These are phyloP conservation scores for Fusarium bactridioides DNA, from an alignment of 2,329 filamentous ascomycete genomes.

Conservation along the genomic window DNA sequence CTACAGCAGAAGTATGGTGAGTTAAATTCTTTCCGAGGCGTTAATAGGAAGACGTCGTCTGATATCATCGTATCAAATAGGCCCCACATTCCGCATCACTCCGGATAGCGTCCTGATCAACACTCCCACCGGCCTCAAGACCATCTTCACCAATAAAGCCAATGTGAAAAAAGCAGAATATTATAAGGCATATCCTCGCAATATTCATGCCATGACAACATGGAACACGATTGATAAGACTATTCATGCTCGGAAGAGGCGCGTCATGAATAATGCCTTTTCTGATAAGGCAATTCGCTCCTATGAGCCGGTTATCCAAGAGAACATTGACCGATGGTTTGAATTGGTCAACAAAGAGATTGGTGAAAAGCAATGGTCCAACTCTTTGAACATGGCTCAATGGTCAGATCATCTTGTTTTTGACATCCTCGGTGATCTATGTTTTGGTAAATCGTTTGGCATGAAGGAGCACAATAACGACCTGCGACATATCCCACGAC, in stretches of 20 bases:
- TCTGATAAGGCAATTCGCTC: slow-evolving; percentile 26
- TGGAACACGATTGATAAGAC: slow-evolving; percentile 24
- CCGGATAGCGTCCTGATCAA: slow-evolving; percentile 28
- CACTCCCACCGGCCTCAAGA: slow-evolving; percentile 18
- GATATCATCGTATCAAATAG: neutral
- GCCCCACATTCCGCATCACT: slow-evolving; percentile 23
- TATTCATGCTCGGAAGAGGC: slow-evolving; percentile 19
- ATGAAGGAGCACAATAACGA: neutral
- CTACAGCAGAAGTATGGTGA: slow-evolving; percentile 31
- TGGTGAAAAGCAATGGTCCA: neutral
- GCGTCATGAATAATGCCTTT: slow-evolving; percentile 23
- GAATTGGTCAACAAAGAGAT: slow-evolving; percentile 15
- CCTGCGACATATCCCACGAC: slow-evolving; percentile 15
- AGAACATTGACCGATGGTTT: slow-evolving; percentile 23
- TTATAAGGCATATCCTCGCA: slow-evolving; percentile 29
- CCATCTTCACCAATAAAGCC: slow-evolving; percentile 32
- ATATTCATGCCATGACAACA: slow-evolving; percentile 18
- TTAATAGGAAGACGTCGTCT: neutral
- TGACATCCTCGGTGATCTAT: slow-evolving; percentile 34
- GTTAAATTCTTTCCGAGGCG: neutral
- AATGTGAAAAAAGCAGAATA: slow-evolving; percentile 31
- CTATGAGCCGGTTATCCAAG: slow-evolving; percentile 12
- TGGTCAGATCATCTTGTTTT: slow-evolving; percentile 31
- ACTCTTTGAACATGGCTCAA: slow-evolving; percentile 23
- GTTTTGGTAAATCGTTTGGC: slow-evolving; percentile 17